phyloP scores from a whole-genome alignment of 257 asterid species.

The Ophiorrhiza pumila region DNA sequence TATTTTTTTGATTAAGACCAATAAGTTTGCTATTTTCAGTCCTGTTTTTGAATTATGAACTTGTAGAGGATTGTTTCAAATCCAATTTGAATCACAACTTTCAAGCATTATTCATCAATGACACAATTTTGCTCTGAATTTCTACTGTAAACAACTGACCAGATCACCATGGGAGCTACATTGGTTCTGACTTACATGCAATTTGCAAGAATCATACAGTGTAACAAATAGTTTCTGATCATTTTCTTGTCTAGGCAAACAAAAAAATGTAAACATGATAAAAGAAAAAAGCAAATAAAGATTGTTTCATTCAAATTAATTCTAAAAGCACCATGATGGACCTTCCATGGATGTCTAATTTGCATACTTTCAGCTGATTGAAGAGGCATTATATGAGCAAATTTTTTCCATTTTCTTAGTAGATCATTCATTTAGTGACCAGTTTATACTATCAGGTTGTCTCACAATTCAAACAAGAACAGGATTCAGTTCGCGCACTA shows the following conservation, averaged over 20 bases:
- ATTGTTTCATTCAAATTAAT: neutral
- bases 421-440: neutral
- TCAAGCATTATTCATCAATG: neutral
- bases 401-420: neutral
- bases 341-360: neutral
- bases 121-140: neutral
- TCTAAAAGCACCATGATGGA: neutral
- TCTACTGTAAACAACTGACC: neutral
- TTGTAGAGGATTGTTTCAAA: neutral
- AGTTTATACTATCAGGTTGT: neutral
- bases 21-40: neutral
- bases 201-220: neutral
- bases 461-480: neutral
- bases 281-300: neutral
- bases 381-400: neutral
- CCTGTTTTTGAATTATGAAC: neutral
- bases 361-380: neutral
- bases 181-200: neutral
- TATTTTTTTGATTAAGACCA: neutral
- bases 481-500: neutral
- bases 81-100: neutral
- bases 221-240: neutral
- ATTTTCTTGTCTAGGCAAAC: neutral
- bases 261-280: neutral
- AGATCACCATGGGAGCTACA: neutral